Evolutionary conservation across 441 rosid species (phyloP).

Genomic region (Metrosideros polymorpha): DNA sequence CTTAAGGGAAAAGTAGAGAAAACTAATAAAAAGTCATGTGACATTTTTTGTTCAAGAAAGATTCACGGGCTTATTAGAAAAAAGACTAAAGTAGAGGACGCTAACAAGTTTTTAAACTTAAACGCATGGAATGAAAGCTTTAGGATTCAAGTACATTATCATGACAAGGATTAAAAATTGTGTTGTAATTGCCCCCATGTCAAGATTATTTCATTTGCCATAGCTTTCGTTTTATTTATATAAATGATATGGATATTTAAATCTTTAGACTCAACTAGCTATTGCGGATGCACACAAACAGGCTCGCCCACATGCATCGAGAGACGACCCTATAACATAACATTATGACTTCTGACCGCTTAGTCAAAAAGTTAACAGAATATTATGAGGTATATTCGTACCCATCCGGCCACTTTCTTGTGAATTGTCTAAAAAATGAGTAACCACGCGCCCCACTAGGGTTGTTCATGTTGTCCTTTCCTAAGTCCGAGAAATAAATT

Average conservation of each 20-base stretch:
- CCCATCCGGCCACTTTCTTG: not conserved
- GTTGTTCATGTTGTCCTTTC: not conserved
- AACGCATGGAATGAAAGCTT: not conserved
- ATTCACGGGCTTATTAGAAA: no score
- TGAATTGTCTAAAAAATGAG: not conserved
- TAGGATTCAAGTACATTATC: not conserved
- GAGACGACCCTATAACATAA: not conserved
- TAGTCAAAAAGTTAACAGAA: not conserved
- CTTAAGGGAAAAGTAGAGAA: not conserved
- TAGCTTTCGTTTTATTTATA: not conserved
- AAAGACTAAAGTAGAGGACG: no score
- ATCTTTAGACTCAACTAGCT: not conserved
- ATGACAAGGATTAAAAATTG: not conserved
- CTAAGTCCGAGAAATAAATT: not conserved
- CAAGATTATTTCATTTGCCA: not conserved
- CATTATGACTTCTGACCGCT: not conserved
- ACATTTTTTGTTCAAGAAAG: no score
- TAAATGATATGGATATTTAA: not conserved
- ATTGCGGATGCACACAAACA: not conserved
- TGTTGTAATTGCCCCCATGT: rapidly evolving
- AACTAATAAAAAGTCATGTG: no score
- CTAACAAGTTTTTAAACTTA: no score
- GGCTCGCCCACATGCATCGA: not conserved
- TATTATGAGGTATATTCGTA: not conserved
- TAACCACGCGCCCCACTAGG: not conserved